Conservation (phyloP, 441 rosid species). For the Syzygium syzygioides region DNA sequence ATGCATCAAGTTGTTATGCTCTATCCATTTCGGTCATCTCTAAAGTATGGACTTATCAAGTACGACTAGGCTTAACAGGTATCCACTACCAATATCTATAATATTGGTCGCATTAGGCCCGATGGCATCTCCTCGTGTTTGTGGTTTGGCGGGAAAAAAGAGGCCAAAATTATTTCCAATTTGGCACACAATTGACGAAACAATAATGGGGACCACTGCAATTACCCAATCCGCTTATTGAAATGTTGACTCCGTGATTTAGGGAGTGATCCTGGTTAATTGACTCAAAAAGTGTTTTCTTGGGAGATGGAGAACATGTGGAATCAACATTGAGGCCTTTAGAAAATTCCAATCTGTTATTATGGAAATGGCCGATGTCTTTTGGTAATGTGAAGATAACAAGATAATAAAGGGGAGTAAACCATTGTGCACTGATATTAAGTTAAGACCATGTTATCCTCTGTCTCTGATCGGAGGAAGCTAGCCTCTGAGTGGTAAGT, state of each 20-base stretch:
- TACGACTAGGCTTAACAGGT: background rate
- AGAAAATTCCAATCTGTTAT: background rate
- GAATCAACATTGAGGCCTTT: too few relatives aligned
- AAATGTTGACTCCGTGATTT: background rate
- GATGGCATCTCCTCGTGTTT: background rate
- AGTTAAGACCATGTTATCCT: background rate
- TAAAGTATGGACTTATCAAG: background rate
- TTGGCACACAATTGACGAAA: background rate
- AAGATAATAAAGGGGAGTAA: background rate
- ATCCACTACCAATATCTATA: background rate
- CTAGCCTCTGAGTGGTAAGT: fast-evolving
- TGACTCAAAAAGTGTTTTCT: too few relatives aligned
- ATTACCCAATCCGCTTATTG: background rate
- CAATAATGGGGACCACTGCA: background rate
- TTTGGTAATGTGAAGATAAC: background rate
- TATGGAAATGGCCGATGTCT: background rate
- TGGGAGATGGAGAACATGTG: too few relatives aligned
- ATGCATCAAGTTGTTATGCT: background rate
- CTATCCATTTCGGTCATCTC: background rate
- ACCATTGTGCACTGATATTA: background rate
- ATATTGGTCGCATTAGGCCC: background rate
- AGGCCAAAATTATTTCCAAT: background rate
- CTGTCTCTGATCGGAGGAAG: background rate
- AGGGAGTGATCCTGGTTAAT: too few relatives aligned
- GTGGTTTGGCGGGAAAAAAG: background rate